These are phyloP conservation scores for Candida tetrigidarum DNA, from an alignment of 1,139 yeast genomes.

Conservation along the genomic window DNA sequence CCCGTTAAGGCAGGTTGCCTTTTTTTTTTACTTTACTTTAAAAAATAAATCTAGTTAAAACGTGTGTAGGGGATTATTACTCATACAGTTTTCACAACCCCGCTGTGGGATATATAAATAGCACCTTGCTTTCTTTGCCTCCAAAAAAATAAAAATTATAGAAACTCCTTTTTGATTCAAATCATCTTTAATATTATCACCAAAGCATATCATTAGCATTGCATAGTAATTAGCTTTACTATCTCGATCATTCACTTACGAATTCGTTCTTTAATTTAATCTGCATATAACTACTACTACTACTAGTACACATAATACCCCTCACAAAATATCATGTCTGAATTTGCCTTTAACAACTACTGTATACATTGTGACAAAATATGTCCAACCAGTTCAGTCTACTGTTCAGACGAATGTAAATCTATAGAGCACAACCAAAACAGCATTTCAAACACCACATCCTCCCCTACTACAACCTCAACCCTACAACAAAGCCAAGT, in stretches of 20 bases:
- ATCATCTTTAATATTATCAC: not conserved
- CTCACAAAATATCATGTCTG: conserved; percentile 26
- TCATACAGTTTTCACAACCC: not conserved
- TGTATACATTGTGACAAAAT: conserved; percentile 69
- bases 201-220: not conserved
- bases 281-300: conserved; percentile 3
- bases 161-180: no score
- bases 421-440: conserved; percentile 27
- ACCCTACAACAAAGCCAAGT: conserved; percentile 18
- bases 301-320: not conserved
- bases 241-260: not conserved
- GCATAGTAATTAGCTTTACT: conserved; percentile 4
- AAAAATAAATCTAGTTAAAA: no score
- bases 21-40: not conserved
- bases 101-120: not conserved
- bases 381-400: conserved; percentile 54
- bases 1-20: not conserved
- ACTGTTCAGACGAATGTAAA: conserved; percentile 66
- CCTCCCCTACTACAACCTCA: conserved; percentile 7
- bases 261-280: conserved; percentile 4
- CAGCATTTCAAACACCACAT: not conserved
- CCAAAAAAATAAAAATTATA: no score
- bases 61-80: not conserved
- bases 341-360: conserved; percentile 64
- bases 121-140: not conserved